Evolutionary conservation across 345 rosid species (phyloP).

Genomic region (Salix suchowensis): DNA sequence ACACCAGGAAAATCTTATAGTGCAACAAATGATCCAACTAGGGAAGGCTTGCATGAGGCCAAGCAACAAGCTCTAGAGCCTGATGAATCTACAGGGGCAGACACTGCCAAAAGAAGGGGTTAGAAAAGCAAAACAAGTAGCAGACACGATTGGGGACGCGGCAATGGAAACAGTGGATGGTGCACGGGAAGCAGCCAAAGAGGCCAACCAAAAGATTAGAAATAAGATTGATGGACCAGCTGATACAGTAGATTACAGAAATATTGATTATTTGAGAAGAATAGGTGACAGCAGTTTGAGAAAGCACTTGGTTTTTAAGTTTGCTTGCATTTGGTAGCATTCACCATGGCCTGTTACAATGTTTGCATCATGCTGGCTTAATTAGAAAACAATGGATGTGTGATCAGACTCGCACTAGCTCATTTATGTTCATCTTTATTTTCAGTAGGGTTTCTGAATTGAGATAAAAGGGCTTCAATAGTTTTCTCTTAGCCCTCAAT

Average conservation of each 20-base stretch:
- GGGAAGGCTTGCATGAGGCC: slow-evolving; percentile 16
- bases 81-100: slow-evolving; percentile 23
- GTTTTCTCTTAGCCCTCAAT: not conserved
- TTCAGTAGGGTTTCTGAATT: not conserved
- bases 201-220: slow-evolving; percentile 13
- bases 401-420: not conserved
- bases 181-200: slow-evolving; percentile 41
- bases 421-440: not conserved
- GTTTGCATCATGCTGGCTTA: not conserved
- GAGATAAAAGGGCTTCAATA: not conserved
- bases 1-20: not conserved
- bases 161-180: slow-evolving; percentile 40
- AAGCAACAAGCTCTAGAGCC: slow-evolving; percentile 19
- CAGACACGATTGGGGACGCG: slow-evolving; percentile 31
- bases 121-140: slow-evolving; percentile 35
- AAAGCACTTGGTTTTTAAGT: not conserved
- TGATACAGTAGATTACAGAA: slow-evolving; percentile 47
- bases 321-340: not conserved
- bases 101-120: slow-evolving; percentile 42
- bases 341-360: not conserved
- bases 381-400: not conserved
- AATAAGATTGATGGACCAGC: slow-evolving; percentile 36
- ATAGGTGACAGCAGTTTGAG: not conserved
- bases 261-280: slow-evolving; percentile 35
- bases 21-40: not conserved